Conservation (phyloP, 805 yeast genomes). For the Ascoidea asiatica region DNA sequence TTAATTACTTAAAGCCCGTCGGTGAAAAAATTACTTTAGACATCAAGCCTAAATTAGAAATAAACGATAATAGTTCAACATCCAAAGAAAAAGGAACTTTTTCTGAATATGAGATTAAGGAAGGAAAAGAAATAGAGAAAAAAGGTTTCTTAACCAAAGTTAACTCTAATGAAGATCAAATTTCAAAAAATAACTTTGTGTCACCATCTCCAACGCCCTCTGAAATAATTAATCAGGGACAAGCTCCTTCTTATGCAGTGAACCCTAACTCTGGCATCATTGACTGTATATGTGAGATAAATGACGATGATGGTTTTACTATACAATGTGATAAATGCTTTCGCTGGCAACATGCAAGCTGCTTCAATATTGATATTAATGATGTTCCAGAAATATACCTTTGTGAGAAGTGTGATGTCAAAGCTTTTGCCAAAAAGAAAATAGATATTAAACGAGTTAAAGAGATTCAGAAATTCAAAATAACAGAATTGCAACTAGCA, state of each 20-base stretch:
- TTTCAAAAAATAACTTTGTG: no score
- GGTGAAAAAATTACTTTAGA: no score
- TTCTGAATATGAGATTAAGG: not conserved
- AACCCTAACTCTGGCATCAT: constrained; percentile 77
- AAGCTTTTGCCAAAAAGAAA: constrained; percentile 23
- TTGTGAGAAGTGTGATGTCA: constrained; percentile 65
- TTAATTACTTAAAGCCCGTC: no score
- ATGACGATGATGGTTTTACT: constrained; percentile 86
- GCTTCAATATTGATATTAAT: constrained; percentile 63
- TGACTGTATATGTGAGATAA: constrained; percentile 79
- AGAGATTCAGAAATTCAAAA: constrained; percentile 13
- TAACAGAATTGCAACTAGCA: not conserved
- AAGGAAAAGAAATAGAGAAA: constrained; percentile 2
- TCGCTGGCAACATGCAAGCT: constrained; percentile 92
- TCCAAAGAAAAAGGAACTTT: constrained; percentile 2
- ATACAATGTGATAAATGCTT: constrained; percentile 89
- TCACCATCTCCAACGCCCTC: not conserved
- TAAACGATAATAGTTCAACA: no score
- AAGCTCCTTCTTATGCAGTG: constrained; percentile 38
- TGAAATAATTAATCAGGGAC: constrained; percentile 9
- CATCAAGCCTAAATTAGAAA: no score
- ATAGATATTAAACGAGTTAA: constrained; percentile 26
- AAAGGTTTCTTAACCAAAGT: constrained; percentile 1
- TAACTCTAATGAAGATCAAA: no score
- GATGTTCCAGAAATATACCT: constrained; percentile 74